A percentile compares a stretch with the other conserved stretches of the same genome.
Evolutionary conservation across 352 stramenopile species (phyloP).

Genomic region (Pythium rhizo-oryzae): DNA sequence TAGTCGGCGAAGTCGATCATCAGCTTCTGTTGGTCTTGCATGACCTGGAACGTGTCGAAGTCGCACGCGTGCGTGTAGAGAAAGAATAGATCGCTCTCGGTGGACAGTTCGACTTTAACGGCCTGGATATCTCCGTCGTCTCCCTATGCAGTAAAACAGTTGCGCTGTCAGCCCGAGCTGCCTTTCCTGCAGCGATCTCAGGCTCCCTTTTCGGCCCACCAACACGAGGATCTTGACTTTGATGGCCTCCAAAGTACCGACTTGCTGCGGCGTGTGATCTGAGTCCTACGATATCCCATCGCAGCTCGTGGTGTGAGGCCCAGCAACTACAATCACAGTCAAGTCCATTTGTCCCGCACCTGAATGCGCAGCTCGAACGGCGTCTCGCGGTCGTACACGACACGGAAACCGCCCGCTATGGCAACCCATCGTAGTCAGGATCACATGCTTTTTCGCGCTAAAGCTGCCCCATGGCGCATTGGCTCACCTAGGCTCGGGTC

Average conservation of each 20-base stretch:
- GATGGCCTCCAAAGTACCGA: slow-evolving; percentile 93
- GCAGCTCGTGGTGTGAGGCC: background rate
- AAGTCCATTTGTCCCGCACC: slow-evolving; percentile 28
- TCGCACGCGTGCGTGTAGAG: slow-evolving; percentile 92
- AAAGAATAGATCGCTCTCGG: slow-evolving; percentile 94
- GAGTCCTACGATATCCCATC: slow-evolving; percentile 41
- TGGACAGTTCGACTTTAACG: slow-evolving; percentile 91
- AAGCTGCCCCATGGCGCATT: background rate
- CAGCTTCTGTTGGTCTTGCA: slow-evolving; percentile 95
- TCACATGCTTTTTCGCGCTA: background rate
- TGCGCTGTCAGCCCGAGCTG: background rate
- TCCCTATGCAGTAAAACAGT: slow-evolving; percentile 40
- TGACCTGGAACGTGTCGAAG: slow-evolving; percentile 81
- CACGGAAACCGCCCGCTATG: slow-evolving; percentile 76
- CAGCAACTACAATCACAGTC: background rate
- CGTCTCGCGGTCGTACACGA: slow-evolving; percentile 92
- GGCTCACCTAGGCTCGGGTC: slow-evolving; percentile 75
- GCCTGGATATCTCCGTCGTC: slow-evolving; percentile 84
- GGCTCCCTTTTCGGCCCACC: slow-evolving; percentile 32
- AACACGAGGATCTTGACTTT: slow-evolving; percentile 94
- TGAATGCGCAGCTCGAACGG: slow-evolving; percentile 91
- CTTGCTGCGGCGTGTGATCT: slow-evolving; percentile 87
- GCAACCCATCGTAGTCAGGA: background rate
- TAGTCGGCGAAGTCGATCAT: slow-evolving; percentile 96
- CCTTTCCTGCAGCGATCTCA: background rate